Conservation (phyloP, 2,329 filamentous ascomycete species). For the Penicillium sp. region DNA sequence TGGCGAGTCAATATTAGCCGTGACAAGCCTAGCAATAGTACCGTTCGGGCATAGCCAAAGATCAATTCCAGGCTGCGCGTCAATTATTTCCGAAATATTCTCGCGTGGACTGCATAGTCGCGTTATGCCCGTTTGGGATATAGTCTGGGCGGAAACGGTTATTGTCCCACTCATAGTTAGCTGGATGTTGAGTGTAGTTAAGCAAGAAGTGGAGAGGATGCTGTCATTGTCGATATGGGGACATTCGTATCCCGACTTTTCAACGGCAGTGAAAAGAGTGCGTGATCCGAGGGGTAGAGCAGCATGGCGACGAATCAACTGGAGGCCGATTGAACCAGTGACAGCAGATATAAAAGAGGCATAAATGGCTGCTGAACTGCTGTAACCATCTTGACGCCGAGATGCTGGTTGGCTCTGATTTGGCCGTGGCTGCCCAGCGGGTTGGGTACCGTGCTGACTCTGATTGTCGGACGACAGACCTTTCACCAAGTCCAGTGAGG, state of each 20-base stretch:
- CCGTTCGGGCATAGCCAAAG: constrained; percentile 44
- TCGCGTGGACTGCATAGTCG: constrained; percentile 29
- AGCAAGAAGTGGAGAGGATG: constrained; percentile 25
- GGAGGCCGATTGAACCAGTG: constrained; percentile 37
- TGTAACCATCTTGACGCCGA: constrained; percentile 31
- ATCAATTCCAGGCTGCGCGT: constrained; percentile 30
- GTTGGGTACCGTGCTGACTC: constrained; percentile 15
- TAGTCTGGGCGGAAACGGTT: constrained; percentile 37
- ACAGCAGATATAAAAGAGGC: constrained; percentile 42
- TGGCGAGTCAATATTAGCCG: constrained; percentile 22
- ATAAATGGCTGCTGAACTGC: constrained; percentile 38
- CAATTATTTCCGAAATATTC: constrained; percentile 14
- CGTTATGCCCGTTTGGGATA: constrained; percentile 36
- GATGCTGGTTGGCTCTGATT: constrained; percentile 23
- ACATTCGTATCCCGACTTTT: constrained; percentile 31
- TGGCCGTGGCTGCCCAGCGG: constrained; percentile 24
- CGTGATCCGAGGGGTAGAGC: constrained; percentile 43
- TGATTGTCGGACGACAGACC: constrained; percentile 34
- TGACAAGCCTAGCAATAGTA: constrained; percentile 36
- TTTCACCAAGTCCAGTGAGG: constrained; percentile 36
- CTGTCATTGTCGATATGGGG: constrained; percentile 28
- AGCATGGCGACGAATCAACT: constrained; percentile 35
- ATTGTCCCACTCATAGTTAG: constrained; percentile 38
- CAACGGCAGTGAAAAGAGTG: constrained; percentile 38
- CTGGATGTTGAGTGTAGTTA: constrained; percentile 40